Base-by-base conservation (phyloP, 331 rosid species). In the Acacia concinna region DNA sequence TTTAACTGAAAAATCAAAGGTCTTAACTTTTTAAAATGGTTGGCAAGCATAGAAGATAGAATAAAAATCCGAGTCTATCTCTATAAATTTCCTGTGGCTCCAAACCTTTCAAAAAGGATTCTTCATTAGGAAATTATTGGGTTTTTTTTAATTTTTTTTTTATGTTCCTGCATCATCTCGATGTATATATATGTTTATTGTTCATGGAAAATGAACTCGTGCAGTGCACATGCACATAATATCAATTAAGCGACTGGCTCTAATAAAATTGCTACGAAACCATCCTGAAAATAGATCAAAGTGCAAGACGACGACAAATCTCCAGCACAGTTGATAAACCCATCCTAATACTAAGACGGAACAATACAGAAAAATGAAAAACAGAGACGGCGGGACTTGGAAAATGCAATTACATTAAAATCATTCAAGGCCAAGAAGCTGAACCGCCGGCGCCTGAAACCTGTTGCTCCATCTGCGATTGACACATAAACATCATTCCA, bases 381-480 rank as follows among this genome's bases (percentile, higher is more conserved):
- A 28, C 7, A 28, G n/a, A 27, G 4, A 27, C 35, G 35, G 8
- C 20, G n/a, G 34, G 6, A 57, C 80, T 41, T 47, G 20, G 17
- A 15, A 46, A 46, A n/a, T n/a, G n/a, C n/a, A n/a, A n/a, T n/a
- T 46, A 15, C 52, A 46, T 46, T 46, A 46, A 46, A 46, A 46
- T 46, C 52, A 20, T 46, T 47, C 56, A 47, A 17, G 57, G 65
- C 8, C 17, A 2, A 27, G 65, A 27, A 59, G 11, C 65, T 14
- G 65, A 27, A 25, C 65, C 35, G 32, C 20, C 69, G 8, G 86
- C 89, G 0, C 81, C 90, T 85, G 81, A 41, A 81, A 91, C 20
- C 81, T 90, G 88, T 69, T 80, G 81, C 90, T 91, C 88, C 86
- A 94, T 81, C 98, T 94, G 73, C 80, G 73, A 83, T 70, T 35